Evolutionary conservation across 140 eudicot species (phyloP), one percentile per base, ranked within the genome.

Genomic region (Flaveria floridana): DNA sequence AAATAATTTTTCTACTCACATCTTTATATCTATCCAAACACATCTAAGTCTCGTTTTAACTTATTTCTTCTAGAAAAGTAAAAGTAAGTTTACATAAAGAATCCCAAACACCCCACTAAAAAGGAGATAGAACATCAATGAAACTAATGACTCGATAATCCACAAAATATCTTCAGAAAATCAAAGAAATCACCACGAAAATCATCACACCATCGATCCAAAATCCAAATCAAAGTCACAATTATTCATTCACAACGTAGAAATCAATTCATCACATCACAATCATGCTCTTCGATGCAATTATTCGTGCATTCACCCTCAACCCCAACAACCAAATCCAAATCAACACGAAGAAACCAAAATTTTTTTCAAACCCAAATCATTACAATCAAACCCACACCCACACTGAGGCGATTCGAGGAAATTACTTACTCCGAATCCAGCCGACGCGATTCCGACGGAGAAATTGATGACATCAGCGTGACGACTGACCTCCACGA

Each of bases 321-420:
- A 12, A 4, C 6, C 41, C 41, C 41, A 34, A 34, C 41, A 6
- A 34, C 7, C 41, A 58, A 46, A 34, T 4, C 21, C 65, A 62
- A 15, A 46, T 80, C 76, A 80, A 19, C 30, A 21, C 1, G 74
- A 70, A 69, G 66, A 69, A 23, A 70, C 13, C 44, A 52, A 72
- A 72, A 21, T 62, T 18, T 30, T 74, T n/a, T 56, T 77, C 65
- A 62, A 78, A 71, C 13, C 12, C 82, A n/a, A n/a, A 12, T 26
- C 30, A 5, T 68, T 46, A 70, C 99, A 94, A 75, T 94, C 90
- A 69, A 94, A 94, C 1, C 99, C 99, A 81, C 99, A 88, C 0
- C 97, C 99, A 76, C 99, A 94, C 76, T 80, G 86, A 10, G 99
- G 97, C 34, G 89, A 63, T 79, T 88, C 94, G 0, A 28, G 25